Evolutionary conservation across 345 rosid genomes (phyloP).

Genomic region (Chamaenerion angustifolium): DNA sequence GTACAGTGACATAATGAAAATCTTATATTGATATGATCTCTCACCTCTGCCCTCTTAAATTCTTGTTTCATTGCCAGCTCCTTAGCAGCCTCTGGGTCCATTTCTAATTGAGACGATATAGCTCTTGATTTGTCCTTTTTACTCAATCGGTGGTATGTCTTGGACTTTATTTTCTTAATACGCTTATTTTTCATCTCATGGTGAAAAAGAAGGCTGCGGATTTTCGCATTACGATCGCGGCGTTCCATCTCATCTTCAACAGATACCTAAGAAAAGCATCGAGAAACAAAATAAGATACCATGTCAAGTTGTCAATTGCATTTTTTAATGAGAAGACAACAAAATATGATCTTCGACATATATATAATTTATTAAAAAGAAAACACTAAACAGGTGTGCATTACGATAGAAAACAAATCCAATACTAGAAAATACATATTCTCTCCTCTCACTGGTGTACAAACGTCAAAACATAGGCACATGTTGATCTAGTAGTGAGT

Average conservation of each 20-base stretch:
- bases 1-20: too few relatives aligned
- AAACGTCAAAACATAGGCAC: too few relatives aligned
- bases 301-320: too few relatives aligned
- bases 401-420: too few relatives aligned
- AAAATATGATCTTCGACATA: too few relatives aligned
- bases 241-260: conserved; percentile 51
- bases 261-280: conserved; percentile 39
- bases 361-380: too few relatives aligned
- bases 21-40: too few relatives aligned
- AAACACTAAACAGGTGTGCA: too few relatives aligned
- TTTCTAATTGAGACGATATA: conserved; percentile 26
- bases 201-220: conserved; percentile 79
- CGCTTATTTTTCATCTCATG: conserved; percentile 79
- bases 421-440: too few relatives aligned
- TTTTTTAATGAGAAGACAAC: too few relatives aligned
- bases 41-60: conserved; percentile 67
- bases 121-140: conserved; percentile 53
- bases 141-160: conserved; percentile 61
- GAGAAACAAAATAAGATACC: background rate
- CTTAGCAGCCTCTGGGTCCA: conserved; percentile 81
- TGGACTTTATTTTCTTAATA: conserved; percentile 81
- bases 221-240: conserved; percentile 56
- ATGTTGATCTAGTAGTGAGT: too few relatives aligned
- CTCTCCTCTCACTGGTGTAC: too few relatives aligned
- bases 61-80: conserved; percentile 73